Conservation (phyloP, 768 basidiomycete species). For the Lentinula guzmanii region DNA sequence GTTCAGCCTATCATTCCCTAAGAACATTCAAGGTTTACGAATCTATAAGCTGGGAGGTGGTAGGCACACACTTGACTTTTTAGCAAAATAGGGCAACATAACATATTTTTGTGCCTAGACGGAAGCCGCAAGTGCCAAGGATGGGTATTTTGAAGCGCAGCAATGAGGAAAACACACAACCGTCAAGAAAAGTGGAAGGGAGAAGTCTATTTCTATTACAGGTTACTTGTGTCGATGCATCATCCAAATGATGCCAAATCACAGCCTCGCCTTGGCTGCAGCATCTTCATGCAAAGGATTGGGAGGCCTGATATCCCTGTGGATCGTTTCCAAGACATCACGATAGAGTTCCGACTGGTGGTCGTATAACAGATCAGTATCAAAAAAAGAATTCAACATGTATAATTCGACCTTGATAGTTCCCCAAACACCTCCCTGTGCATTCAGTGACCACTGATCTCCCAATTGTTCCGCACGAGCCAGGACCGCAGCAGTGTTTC, state of each 20-base stretch:
- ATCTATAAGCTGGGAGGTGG: too few relatives aligned
- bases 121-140: too few relatives aligned
- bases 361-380: neutral
- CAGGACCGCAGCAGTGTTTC: constrained; percentile 54
- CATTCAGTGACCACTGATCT: constrained; percentile 40
- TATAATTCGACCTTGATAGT: constrained; percentile 51
- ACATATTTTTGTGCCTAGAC: too few relatives aligned
- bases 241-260: neutral
- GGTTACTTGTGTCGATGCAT: neutral
- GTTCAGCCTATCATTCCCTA: too few relatives aligned
- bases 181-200: neutral
- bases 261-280: constrained; percentile 43
- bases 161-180: too few relatives aligned
- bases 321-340: constrained; percentile 41
- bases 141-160: too few relatives aligned
- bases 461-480: constrained; percentile 62
- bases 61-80: too few relatives aligned
- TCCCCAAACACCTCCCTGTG: constrained; percentile 64
- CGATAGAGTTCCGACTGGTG: constrained; percentile 48
- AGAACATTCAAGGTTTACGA: too few relatives aligned
- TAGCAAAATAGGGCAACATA: too few relatives aligned
- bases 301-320: constrained; percentile 27
- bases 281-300: constrained; percentile 40
- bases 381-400: neutral
- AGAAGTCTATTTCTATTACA: neutral